These are phyloP conservation scores for Boletus vermiculosoides DNA, from an alignment of 768 basidiomycete species.

Conservation along the genomic window DNA sequence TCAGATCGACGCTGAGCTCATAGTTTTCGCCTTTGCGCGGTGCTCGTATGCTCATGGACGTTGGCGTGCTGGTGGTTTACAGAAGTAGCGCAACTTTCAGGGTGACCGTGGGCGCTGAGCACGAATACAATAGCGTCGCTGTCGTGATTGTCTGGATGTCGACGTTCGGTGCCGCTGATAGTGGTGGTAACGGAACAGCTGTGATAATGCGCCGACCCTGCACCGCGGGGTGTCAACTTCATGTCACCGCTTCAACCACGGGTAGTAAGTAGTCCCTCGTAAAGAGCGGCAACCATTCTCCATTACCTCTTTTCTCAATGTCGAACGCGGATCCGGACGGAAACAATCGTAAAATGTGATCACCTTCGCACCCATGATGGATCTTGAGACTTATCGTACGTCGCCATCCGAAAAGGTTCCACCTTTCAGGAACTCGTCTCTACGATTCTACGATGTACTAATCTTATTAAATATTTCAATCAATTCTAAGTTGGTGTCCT, in stretches of 20 bases:
- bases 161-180: not conserved
- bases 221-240: not conserved
- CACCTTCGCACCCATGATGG: not conserved
- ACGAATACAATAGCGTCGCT: not conserved
- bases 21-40: constrained; percentile 90
- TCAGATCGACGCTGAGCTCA: constrained; percentile 94
- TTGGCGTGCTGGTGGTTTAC: constrained; percentile 5
- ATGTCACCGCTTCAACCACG: not conserved
- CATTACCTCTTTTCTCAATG: not conserved
- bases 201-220: not conserved
- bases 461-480: no score
- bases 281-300: no score
- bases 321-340: not conserved
- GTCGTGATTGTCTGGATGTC: no score
- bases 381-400: not conserved
- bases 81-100: not conserved
- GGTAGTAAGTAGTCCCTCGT: not conserved
- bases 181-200: not conserved
- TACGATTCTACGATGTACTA: no score
- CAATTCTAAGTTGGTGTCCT: no score
- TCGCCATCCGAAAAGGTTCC: not conserved
- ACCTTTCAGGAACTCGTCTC: no score
- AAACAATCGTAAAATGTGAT: not conserved
- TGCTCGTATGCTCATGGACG: constrained; percentile 48
- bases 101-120: not conserved